Evolutionary conservation across 2,329 filamentous ascomycete genomes (phyloP).

Genomic region (Aspergillus aculeatinus): DNA sequence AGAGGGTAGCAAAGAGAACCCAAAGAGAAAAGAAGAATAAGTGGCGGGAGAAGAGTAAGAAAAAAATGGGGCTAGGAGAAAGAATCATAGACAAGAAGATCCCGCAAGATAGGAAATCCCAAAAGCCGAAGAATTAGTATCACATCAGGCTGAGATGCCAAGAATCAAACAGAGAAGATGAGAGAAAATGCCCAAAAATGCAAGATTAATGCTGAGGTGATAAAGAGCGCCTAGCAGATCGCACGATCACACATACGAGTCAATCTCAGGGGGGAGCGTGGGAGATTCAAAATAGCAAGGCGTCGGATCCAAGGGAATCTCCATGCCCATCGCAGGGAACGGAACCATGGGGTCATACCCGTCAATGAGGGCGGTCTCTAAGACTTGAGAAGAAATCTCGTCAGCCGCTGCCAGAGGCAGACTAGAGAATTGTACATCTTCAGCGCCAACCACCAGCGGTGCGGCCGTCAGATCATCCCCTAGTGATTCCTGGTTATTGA

Average conservation of each 20-base stretch:
- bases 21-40: slow-evolving; percentile 10
- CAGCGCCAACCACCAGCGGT: slow-evolving; percentile 11
- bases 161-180: slow-evolving; percentile 9
- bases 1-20: slow-evolving; percentile 1
- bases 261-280: slow-evolving; percentile 33
- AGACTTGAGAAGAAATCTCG: slow-evolving; percentile 21
- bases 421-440: slow-evolving; percentile 17
- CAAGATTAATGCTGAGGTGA: neutral
- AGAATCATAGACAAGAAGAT: neutral
- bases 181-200: slow-evolving; percentile 6
- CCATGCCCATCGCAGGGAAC: slow-evolving; percentile 30
- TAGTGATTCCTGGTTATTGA: slow-evolving; percentile 25
- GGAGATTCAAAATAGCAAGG: slow-evolving; percentile 35
- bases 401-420: slow-evolving; percentile 19
- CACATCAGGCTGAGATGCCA: slow-evolving; percentile 1
- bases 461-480: slow-evolving; percentile 21
- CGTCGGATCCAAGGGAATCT: slow-evolving; percentile 31
- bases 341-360: slow-evolving; percentile 32
- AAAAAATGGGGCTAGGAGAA: slow-evolving; percentile 13
- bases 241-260: slow-evolving; percentile 38
- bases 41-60: slow-evolving; percentile 12
- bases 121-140: slow-evolving; percentile 8
- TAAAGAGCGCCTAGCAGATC: neutral
- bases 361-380: slow-evolving; percentile 29
- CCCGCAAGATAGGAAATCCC: neutral